These are phyloP conservation scores for Gaillardinia entomophila DNA, from an alignment of 805 yeast species.

Conservation along the genomic window DNA sequence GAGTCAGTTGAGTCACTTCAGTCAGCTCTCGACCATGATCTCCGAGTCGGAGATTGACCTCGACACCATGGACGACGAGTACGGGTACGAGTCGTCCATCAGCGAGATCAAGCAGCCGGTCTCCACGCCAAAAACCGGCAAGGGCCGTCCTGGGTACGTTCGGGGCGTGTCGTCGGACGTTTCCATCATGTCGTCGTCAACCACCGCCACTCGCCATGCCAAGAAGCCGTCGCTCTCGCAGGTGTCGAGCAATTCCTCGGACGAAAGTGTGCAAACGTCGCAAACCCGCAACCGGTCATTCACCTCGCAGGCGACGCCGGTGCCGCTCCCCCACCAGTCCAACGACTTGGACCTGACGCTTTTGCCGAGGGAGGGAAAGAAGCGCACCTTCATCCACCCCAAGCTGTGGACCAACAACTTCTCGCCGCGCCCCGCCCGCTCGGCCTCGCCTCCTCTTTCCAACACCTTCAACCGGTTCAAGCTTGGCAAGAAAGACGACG, in stretches of 20 bases:
- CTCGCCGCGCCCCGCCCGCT: constrained; percentile 5
- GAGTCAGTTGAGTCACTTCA: constrained; percentile 33
- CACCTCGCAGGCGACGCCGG: constrained; percentile 5
- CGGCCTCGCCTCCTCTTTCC: constrained; percentile 22
- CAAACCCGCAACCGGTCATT: too few species aligned
- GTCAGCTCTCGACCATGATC: constrained; percentile 37
- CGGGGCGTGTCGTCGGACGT: constrained; percentile 31
- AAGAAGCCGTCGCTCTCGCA: constrained; percentile 26
- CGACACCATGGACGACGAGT: constrained; percentile 32
- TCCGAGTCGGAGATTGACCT: constrained; percentile 38
- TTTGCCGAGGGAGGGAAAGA: constrained; percentile 5
- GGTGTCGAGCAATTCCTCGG: constrained; percentile 33
- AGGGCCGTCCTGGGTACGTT: constrained; percentile 25
- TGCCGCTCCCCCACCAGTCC: constrained; percentile 5
- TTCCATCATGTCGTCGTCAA: constrained; percentile 27
- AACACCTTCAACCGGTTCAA: constrained; percentile 9
- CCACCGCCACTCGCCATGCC: constrained; percentile 14
- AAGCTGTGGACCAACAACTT: constrained; percentile 1
- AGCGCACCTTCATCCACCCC: constrained; percentile 2
- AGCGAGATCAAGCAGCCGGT: neutral
- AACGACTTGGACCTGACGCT: constrained; percentile 3
- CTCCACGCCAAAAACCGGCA: constrained; percentile 1
- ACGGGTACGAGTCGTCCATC: constrained; percentile 16
- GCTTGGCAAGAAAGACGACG: constrained; percentile 5
- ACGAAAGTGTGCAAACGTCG: constrained; percentile 19